These are phyloP conservation scores for Eimeria maxima DNA, from an alignment of 169 alveolate species.

Conservation along the genomic window DNA sequence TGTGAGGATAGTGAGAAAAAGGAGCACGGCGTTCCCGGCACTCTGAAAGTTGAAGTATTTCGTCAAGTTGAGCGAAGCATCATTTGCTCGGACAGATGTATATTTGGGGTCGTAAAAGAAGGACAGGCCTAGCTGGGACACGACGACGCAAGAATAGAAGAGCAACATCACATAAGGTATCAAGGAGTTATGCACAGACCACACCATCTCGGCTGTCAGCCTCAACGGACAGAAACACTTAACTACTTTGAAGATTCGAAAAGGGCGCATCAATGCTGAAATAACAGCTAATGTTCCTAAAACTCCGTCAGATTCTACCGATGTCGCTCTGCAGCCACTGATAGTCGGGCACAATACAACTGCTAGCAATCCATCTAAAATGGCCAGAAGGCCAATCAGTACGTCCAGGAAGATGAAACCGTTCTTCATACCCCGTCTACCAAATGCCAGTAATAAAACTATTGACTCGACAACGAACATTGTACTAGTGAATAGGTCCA, in stretches of 20 bases:
- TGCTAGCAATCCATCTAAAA: conserved; percentile 48
- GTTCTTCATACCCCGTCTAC: conserved; percentile 54
- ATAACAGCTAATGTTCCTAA: conserved; percentile 7
- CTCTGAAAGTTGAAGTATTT: conserved; percentile 61
- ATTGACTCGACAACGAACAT: conserved; percentile 43
- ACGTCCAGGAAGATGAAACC: conserved; percentile 62
- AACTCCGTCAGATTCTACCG: conserved; percentile 11
- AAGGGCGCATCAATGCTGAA: conserved; percentile 60
- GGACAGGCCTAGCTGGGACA: conserved; percentile 61
- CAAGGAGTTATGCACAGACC: conserved; percentile 47
- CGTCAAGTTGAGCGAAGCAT: conserved; percentile 13
- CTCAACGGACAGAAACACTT: conserved; percentile 63
- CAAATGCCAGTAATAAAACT: conserved; percentile 61
- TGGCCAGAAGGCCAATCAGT: neutral
- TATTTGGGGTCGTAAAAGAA: conserved; percentile 78
- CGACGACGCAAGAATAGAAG: conserved; percentile 40
- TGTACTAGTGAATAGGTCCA: conserved; percentile 29
- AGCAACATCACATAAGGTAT: conserved; percentile 66
- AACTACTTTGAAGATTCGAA: conserved; percentile 75
- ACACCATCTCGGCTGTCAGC: conserved; percentile 73
- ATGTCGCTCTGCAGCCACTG: neutral
- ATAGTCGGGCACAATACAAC: neutral
- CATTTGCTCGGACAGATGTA: neutral
- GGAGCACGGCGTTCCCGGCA: conserved; percentile 70
- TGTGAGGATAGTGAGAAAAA: conserved; percentile 59